Evolutionary conservation across 2,329 filamentous ascomycete genomes (phyloP), one percentile per base, ranked within the genome.

Genomic region (Clonostachys solani): DNA sequence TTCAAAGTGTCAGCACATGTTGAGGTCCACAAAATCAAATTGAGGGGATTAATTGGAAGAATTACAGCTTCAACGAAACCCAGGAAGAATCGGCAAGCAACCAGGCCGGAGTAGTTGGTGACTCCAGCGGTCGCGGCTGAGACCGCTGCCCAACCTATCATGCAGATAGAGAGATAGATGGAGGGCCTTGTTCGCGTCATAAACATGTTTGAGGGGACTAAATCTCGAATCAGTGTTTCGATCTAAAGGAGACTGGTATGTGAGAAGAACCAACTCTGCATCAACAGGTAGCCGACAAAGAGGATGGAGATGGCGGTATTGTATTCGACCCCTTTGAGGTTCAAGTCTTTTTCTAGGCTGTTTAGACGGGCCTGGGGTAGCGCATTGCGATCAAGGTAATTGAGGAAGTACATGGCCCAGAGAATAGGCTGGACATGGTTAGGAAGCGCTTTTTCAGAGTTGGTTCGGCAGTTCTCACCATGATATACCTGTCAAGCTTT

Each of bases 171-270:
- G 2, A 84, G 67, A 50, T 81, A 83, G 2, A 76, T 47, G 2
- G 75, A 76, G 1, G 80, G 80, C 12, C 71, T 67, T 29, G 80
- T 62, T 4, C 74, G 65, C 0, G 78, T 81, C 3, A 84, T 62
- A 0, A 80, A 54, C 48, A 84, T 65, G 50, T 84, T 85, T 0
- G 78, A 82, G 0, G 81, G 81, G 84, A 62, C 57, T 84, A 80
- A 73, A 83, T 82, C 69, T 43, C 50, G 3, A 77, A 53, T 63
- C 85, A 86, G 23, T 73, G 53, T 74, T 40, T 72, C 44, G 42
- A 58, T 54, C 50, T 68, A 66, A 44, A 70, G 60, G 29, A 68
- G 56, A 16, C 67, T 51, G 43, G 63, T 67, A 44, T 36, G 78
- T 58, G 35, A 75, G 52, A 65, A 67, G 63, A 43, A 64, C 63